Evolutionary conservation across 2,329 filamentous ascomycete genomes (phyloP).

Genomic region (Escovopsis sp.): DNA sequence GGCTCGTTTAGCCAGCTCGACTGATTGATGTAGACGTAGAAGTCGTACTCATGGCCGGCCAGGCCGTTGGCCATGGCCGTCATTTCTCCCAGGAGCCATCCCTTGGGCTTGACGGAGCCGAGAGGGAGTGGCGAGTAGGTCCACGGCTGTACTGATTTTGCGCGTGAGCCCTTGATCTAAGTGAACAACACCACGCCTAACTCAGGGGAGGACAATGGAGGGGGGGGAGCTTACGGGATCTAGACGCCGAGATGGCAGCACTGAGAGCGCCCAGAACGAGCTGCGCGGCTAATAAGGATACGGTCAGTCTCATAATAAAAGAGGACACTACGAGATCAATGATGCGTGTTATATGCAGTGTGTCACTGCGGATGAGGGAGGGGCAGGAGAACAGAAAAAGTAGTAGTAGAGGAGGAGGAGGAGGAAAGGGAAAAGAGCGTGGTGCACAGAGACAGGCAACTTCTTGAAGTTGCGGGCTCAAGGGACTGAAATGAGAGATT

Average conservation of each 20-base stretch:
- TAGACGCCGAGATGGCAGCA: conserved; percentile 1
- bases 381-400: background rate
- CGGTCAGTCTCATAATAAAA: background rate
- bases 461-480: too few species aligned
- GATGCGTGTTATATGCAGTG: background rate
- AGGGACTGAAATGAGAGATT: background rate
- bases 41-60: conserved; percentile 36
- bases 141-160: conserved; percentile 10
- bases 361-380: background rate
- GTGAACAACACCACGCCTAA: background rate
- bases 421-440: too few species aligned
- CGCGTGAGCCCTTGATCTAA: background rate
- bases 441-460: too few species aligned
- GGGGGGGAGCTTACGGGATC: conserved; percentile 3
- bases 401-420: background rate
- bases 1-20: conserved; percentile 28
- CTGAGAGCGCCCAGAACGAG: conserved; percentile 2
- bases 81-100: conserved; percentile 38
- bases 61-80: conserved; percentile 33
- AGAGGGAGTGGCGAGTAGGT: conserved; percentile 21
- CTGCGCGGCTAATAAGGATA: conserved; percentile 3
- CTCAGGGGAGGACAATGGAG: background rate
- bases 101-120: conserved; percentile 32
- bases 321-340: background rate
- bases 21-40: conserved; percentile 37